Evolutionary conservation across 2,329 filamentous ascomycete genomes (phyloP).

Genomic region (Acrocalymma vagum): DNA sequence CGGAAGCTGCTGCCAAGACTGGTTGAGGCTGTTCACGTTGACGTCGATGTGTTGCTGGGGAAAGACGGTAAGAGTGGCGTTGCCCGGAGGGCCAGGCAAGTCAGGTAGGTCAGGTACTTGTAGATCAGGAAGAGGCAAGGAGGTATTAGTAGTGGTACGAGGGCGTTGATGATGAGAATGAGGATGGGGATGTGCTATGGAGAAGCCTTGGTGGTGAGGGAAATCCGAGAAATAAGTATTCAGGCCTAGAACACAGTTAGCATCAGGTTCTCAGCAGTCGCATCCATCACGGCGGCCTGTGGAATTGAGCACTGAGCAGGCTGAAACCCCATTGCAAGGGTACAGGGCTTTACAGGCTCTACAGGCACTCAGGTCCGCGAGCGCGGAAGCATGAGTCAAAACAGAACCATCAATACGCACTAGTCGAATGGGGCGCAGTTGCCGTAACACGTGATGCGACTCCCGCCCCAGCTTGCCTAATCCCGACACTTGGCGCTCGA

Average conservation of each 20-base stretch:
- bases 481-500: slow-evolving; percentile 29
- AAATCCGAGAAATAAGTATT: slow-evolving; percentile 47
- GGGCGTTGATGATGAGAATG: slow-evolving; percentile 31
- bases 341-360: slow-evolving; percentile 11
- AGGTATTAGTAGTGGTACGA: slow-evolving; percentile 29
- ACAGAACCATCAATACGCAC: slow-evolving; percentile 28
- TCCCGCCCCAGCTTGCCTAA: slow-evolving; percentile 19
- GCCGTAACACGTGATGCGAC: slow-evolving; percentile 13
- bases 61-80: slow-evolving; percentile 39
- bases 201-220: too few relatives aligned
- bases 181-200: too few relatives aligned
- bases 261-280: slow-evolving; percentile 17
- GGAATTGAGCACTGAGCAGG: too few relatives aligned
- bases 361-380: slow-evolving; percentile 12
- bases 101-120: too few relatives aligned
- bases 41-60: slow-evolving; percentile 35
- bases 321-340: slow-evolving; percentile 31
- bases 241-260: slow-evolving; percentile 31
- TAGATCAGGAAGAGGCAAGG: too few relatives aligned
- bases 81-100: slow-evolving; percentile 36
- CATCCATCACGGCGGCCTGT: too few relatives aligned
- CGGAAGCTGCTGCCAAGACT: slow-evolving; percentile 36
- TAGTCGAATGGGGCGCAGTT: slow-evolving; percentile 24
- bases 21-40: slow-evolving; percentile 29
- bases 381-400: slow-evolving; percentile 34